Base-by-base conservation (phyloP, 78 protist species). In the Dictyostelium citrinum region DNA sequence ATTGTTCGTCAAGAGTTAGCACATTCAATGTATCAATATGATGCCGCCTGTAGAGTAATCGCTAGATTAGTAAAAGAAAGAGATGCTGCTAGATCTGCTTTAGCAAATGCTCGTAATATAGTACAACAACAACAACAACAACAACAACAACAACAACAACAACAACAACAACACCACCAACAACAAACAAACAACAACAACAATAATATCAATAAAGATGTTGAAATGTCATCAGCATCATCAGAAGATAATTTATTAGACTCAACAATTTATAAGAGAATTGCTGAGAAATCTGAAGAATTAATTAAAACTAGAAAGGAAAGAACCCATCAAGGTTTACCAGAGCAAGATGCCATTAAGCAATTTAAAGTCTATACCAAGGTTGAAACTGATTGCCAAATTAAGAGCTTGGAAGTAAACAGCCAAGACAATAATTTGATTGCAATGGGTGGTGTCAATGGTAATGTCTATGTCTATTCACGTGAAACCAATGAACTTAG, bases 1-100 rank as follows among this genome's bases (percentile, higher is more conserved):
- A 46, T 22, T 5, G 49, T 90, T 31, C 37, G 99, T 24, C 97
- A 97, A 61, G 99, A 99, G 71, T 98, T 99, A 9, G 76, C 99
- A 1, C 99, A 98, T 61, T 76, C 99, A 0, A 95, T 99, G 75
- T 99, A 98, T 74, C 99, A 99, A 96, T 98, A 99, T 90, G 99
- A 99, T 41, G 99, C 99, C 0, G 99, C 99, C 0, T 98, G 99
- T 95, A 93, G 99, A 11, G 99, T 99, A 35, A 98, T 99, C 80
- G 99, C 99, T 0, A 83, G 99, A 17, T 84, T 99, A 14, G 84
- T 91, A 24, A 86, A 90, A 58, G 99, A 99, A 95, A 92, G 99
- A 31, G 99, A 99, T 75, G 90, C 84, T 6, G 98, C 98, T 0
- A 95, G 97, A 71, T 60, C 31, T 77, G 92, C 81, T 12, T 80